Percentiles rank a stretch among this genome's conserved stretches.
Evolutionary conservation across 495 filamentous ascomycete genomes (phyloP).

Genomic region (Xylaria castorea): DNA sequence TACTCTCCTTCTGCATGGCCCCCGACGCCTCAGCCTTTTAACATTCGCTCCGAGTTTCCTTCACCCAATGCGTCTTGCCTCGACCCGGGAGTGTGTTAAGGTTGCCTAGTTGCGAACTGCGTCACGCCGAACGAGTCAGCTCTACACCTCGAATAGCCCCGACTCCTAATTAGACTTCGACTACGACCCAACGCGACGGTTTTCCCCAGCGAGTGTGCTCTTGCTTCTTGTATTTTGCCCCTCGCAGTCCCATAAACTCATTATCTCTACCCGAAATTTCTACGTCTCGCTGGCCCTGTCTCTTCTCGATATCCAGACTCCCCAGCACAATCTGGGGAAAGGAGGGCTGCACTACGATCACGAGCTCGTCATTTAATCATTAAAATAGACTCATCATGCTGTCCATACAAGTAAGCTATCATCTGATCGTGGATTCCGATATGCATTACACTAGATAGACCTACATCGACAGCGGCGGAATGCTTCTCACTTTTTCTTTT

Average conservation of each 20-base stretch:
- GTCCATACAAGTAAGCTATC: conserved; percentile 26
- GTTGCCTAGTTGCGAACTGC: conserved; percentile 25
- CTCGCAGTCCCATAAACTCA: background rate
- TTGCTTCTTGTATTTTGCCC: background rate
- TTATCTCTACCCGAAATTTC: conserved; percentile 3
- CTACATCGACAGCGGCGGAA: background rate
- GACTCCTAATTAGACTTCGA: conserved; percentile 10
- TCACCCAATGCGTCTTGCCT: conserved; percentile 8
- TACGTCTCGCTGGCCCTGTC: background rate
- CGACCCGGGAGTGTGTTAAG: conserved; percentile 21
- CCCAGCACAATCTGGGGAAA: conserved; percentile 11
- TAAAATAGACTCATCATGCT: conserved; percentile 10
- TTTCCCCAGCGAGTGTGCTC: background rate
- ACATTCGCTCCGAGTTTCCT: conserved; percentile 7
- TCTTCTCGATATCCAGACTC: background rate
- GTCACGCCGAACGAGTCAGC: conserved; percentile 16
- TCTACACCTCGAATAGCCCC: conserved; percentile 2
- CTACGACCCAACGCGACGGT: conserved; percentile 28
- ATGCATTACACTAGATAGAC: background rate
- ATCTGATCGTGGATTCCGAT: background rate
- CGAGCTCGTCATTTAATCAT: background rate
- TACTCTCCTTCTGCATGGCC: background rate
- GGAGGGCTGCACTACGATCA: background rate
- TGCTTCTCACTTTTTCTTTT: background rate
- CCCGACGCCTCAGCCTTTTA: conserved; percentile 10